Base-by-base conservation (phyloP, 2,329 filamentous ascomycete genomes). In the Pseudogymnoascus sp. region DNA sequence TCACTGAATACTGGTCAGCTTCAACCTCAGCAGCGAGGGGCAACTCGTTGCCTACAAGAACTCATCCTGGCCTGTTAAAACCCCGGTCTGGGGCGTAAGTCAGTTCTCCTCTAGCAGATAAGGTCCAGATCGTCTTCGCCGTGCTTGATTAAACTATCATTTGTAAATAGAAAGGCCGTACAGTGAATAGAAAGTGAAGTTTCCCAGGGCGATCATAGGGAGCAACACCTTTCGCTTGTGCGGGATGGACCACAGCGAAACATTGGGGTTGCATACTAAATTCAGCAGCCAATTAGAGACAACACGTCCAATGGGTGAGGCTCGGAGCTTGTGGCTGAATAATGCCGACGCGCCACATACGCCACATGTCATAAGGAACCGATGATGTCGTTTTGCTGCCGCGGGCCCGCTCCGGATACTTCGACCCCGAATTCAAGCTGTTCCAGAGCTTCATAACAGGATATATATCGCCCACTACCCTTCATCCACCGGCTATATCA, bases 1-100 rank as follows among this genome's bases (percentile, higher is more conserved):
- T 99, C 76, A 99, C 94, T 97, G 67, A 62, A 63, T 63, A 64
- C 41, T 33, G 33, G 64, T 70, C 39, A 71, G 68, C 49, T 39
- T 55, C 58, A 41, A 16, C 16, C 14, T 59, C 66, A 64, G 39
- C 3, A 59, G 41, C 61, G 66, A 64, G 64, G 60, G 62, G 39
- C 62, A 60, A 45, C 59, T 59, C 25, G 52, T 42, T 38, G 39
- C 69, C 67, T 68, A 73, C 72, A 67, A 61, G 72, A 74, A 66
- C 72, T 73, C 72, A 74, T 74, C 42, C 60, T 71, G 65, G 66
- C 66, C 39, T 41, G 35, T 25, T 11, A 41, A 23, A 14, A 60
- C 58, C 58, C 58, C 58, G 58, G 38, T 38, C 38, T 60, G 58
- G 58, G 58, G 58, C 35, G 33, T 39, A 55, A 55, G 49, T 55